Conservation (phyloP, 2,329 filamentous ascomycete genomes). For the Beauveria sp. region DNA sequence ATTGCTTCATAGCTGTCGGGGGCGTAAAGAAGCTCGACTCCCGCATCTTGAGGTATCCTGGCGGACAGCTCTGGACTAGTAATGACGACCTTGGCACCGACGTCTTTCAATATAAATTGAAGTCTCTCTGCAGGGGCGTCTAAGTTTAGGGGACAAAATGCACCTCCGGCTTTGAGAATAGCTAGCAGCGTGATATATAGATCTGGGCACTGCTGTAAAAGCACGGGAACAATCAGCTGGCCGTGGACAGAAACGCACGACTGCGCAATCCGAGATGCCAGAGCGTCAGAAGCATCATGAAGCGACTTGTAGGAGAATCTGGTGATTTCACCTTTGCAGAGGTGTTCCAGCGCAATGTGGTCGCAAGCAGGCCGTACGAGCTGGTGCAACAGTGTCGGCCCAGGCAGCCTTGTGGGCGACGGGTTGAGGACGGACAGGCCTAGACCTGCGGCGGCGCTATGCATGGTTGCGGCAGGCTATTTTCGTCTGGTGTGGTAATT, state of each 20-base stretch:
- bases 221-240: slow-evolving; percentile 60
- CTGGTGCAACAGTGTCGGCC: slow-evolving; percentile 43
- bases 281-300: slow-evolving; percentile 46
- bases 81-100: slow-evolving; percentile 61
- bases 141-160: slow-evolving; percentile 77
- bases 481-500: background rate
- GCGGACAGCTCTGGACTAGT: slow-evolving; percentile 45
- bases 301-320: slow-evolving; percentile 56
- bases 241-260: slow-evolving; percentile 8
- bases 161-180: slow-evolving; percentile 71
- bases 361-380: slow-evolving; percentile 44
- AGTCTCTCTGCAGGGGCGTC: slow-evolving; percentile 73
- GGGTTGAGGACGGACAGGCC: slow-evolving; percentile 41
- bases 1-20: slow-evolving; percentile 17
- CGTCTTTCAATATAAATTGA: slow-evolving; percentile 72
- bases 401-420: slow-evolving; percentile 30
- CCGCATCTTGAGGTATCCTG: slow-evolving; percentile 28
- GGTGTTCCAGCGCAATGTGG: slow-evolving; percentile 25
- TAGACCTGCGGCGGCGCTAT: slow-evolving; percentile 7
- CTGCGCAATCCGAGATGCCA: slow-evolving; percentile 44
- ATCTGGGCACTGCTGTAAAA: slow-evolving; percentile 68
- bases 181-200: slow-evolving; percentile 74
- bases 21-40: slow-evolving; percentile 30
- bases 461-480: slow-evolving; percentile 18
- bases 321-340: slow-evolving; percentile 20